phyloP scores from a whole-genome alignment of 148 eudicot species.

The Rhododendron mucronatum region DNA sequence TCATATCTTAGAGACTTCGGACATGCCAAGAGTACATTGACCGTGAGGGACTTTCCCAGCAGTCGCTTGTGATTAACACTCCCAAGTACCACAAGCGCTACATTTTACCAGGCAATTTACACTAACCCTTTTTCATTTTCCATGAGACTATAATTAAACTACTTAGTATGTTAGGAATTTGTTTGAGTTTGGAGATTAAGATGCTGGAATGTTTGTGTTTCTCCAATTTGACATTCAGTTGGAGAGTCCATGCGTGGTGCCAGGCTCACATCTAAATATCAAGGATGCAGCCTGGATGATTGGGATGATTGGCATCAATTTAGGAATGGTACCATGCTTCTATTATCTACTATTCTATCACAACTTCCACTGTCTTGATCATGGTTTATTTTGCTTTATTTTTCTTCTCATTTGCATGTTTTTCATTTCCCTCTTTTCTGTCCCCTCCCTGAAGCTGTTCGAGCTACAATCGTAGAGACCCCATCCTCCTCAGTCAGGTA shows the following conservation, averaged over 20 bases:
- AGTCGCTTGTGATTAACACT: constrained; percentile 61
- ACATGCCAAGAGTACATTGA: constrained; percentile 75
- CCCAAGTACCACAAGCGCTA: constrained; percentile 87
- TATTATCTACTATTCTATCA: not conserved
- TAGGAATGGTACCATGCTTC: constrained; percentile 49
- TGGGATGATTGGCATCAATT: constrained; percentile 76
- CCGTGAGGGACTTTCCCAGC: constrained; percentile 73
- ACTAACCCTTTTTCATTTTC: not conserved
- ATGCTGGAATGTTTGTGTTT: constrained; percentile 7
- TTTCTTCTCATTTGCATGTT: not conserved
- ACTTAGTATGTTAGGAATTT: not conserved
- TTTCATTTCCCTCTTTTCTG: not conserved
- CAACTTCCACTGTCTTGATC: not conserved
- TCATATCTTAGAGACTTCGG: constrained; percentile 55
- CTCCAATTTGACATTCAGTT: constrained; percentile 30
- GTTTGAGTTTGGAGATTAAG: not conserved
- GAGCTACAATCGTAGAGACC: constrained; percentile 54
- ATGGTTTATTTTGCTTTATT: not conserved
- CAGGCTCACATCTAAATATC: constrained; percentile 38
- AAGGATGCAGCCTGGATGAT: constrained; percentile 50
- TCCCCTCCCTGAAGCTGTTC: constrained; percentile 39
- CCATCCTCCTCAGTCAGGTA: constrained; percentile 55
- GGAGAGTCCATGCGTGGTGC: constrained; percentile 59
- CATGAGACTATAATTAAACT: not conserved
- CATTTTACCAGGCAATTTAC: constrained; percentile 70